Evolutionary conservation across 225 moss, liverwort and hornwort species (phyloP), one percentile per base, ranked within the genome.

Genomic region (Physcomitrellopsis africana): DNA sequence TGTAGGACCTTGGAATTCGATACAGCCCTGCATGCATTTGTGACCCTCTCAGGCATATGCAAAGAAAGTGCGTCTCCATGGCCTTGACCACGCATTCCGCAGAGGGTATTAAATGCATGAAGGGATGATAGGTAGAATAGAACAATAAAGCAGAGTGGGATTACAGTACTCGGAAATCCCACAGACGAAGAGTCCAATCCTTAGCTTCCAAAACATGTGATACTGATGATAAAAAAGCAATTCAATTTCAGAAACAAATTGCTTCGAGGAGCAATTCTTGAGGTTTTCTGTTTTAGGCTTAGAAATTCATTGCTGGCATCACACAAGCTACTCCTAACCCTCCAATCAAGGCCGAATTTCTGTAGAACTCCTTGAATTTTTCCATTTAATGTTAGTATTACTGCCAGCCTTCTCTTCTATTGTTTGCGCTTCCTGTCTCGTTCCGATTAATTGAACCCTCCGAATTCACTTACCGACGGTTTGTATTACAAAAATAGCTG

Each of bases 101-200:
- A 79, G 79, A 85, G 73, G 73, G 73, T 82, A 24, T 69, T 73
- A 76, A 73, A 68, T 85, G 79, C 69, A 77, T 46, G 32, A 37
- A 13, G 17, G 47, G 67, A 16, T 51, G 43, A 26, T 14, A 32
- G 15, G 8, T 63, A 41, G 44, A 43, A 67, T 20, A 5, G 9
- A 58, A n/a, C 15, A 3, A 55, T 54, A 18, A 4, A 3, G 17
- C 4, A 2, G 53, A 17, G 64, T 37, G 32, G 32, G 32, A 37
- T 4, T 37, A 4, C 32, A 18, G 54, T 26, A 9, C 51, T 68
- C 1, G 17, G 58, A 42, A 61, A 12, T 49, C 41, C 1, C n/a
- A 45, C 11, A 6, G 27, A 48, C 14, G 56, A 62, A n/a, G 41
- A 48, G 11, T 27, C 45, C 9, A 15, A 11, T 26, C 46, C 11